Conservation (phyloP, 2,329 filamentous ascomycete genomes). For the Cucurbitaria berberidis region DNA sequence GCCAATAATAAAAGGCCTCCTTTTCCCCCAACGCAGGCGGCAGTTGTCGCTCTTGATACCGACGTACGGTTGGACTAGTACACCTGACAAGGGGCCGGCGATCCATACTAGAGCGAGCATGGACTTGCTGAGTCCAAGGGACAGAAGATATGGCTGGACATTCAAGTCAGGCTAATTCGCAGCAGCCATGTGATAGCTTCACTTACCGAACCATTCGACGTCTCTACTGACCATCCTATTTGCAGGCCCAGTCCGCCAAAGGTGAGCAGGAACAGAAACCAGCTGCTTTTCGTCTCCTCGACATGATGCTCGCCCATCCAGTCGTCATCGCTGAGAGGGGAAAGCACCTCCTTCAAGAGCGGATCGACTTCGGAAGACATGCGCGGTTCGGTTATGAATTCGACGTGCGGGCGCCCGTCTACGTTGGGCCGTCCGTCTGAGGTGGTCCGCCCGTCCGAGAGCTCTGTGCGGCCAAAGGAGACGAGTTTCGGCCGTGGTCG, state of each 20-base stretch:
- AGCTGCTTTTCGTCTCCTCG: conserved; percentile 76
- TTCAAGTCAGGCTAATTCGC: conserved; percentile 8
- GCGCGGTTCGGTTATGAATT: conserved; percentile 41
- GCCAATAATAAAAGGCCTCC: conserved; percentile 60
- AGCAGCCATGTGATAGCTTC: no score
- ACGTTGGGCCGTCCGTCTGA: conserved; percentile 24
- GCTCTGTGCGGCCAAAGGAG: conserved; percentile 41
- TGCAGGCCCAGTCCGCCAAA: conserved; percentile 86
- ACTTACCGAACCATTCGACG: conserved; percentile 83
- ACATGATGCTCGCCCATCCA: conserved; percentile 54
- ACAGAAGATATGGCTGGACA: conserved; percentile 57
- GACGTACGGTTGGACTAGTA: conserved; percentile 61
- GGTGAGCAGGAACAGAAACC: conserved; percentile 86
- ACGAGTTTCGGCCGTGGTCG: conserved; percentile 44
- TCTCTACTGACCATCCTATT: conserved; percentile 93
- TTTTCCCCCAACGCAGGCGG: conserved; percentile 56
- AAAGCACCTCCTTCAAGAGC: conserved; percentile 42
- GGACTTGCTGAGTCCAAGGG: conserved; percentile 60
- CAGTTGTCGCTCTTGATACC: conserved; percentile 61
- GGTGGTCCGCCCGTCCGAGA: conserved; percentile 22
- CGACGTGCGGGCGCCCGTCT: conserved; percentile 29
- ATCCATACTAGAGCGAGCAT: conserved; percentile 62
- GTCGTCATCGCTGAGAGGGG: conserved; percentile 46
- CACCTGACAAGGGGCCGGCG: conserved; percentile 61
- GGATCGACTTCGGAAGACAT: conserved; percentile 41